Conservation (phyloP, 1,139 yeast species). For the Candida frijolesensis region DNA sequence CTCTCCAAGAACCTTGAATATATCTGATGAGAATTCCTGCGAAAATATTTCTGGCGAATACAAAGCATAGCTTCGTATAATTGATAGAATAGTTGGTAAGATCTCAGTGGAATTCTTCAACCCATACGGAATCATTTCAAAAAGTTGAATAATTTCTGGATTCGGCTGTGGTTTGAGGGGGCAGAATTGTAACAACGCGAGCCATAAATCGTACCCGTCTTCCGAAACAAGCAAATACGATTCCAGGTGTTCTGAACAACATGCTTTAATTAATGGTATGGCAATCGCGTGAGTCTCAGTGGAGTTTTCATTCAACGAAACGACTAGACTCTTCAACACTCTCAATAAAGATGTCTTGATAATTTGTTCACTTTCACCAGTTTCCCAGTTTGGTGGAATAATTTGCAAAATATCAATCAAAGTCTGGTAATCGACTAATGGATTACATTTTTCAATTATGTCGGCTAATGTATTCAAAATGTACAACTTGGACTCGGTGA, state of each 20-base stretch:
- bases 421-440: conserved; percentile 53
- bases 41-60: conserved; percentile 53
- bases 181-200: conserved; percentile 61
- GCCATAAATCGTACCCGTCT: conserved; percentile 90
- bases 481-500: conserved; percentile 75
- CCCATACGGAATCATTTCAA: conserved; percentile 52
- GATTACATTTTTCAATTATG: conserved; percentile 65
- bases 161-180: conserved; percentile 28
- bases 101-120: conserved; percentile 73
- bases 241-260: conserved; percentile 61
- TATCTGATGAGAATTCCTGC: conserved; percentile 31
- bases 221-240: conserved; percentile 69
- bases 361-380: conserved; percentile 61
- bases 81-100: conserved; percentile 65
- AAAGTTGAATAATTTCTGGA: conserved; percentile 41
- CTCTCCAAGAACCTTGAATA: conserved; percentile 56
- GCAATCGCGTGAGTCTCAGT: conserved; percentile 61
- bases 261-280: conserved; percentile 65
- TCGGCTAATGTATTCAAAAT: conserved; percentile 68
- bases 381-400: conserved; percentile 78
- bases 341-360: conserved; percentile 73
- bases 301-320: conserved; percentile 67
- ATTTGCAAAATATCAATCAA: conserved; percentile 57
- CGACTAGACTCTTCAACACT: conserved; percentile 62
- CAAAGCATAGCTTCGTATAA: conserved; percentile 72